These are phyloP conservation scores for Leishmania guyanensis DNA, from an alignment of 208 protist species.

Conservation along the genomic window DNA sequence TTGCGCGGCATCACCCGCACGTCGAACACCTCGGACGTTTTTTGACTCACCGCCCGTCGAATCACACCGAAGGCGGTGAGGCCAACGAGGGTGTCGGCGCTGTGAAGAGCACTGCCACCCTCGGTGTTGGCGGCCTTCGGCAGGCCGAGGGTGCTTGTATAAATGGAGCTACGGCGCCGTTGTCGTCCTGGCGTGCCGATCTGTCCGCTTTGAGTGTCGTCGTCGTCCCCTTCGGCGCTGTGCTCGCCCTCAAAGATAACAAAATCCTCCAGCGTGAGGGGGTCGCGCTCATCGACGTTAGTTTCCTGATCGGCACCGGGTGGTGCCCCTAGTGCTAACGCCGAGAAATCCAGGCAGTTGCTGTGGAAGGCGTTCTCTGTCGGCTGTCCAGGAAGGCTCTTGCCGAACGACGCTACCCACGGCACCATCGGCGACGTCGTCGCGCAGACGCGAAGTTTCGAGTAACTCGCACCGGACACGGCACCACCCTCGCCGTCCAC, in stretches of 20 bases:
- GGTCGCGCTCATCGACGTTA: constrained; percentile 27
- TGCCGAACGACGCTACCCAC: constrained; percentile 55
- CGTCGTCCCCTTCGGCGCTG: constrained; percentile 18
- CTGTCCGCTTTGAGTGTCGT: constrained; percentile 16
- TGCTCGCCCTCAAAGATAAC: constrained; percentile 39
- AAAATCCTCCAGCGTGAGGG: constrained; percentile 69
- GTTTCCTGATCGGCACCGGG: constrained; percentile 20
- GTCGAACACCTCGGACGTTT: constrained; percentile 79
- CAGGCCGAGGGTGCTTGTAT: constrained; percentile 45
- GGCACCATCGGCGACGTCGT: constrained; percentile 60
- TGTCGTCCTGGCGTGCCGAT: constrained; percentile 15
- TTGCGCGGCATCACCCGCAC: constrained; percentile 75
- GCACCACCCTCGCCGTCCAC: constrained; percentile 18
- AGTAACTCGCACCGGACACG: constrained; percentile 25
- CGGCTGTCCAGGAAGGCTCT: not conserved
- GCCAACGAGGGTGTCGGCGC: constrained; percentile 51
- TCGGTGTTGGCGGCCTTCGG: constrained; percentile 13
- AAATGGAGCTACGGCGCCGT: constrained; percentile 62
- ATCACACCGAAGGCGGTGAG: constrained; percentile 71
- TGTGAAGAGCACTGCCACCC: constrained; percentile 6
- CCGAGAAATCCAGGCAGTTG: constrained; percentile 61
- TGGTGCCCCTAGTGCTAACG: constrained; percentile 39
- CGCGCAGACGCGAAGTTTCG: constrained; percentile 58
- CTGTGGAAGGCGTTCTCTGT: constrained; percentile 47
- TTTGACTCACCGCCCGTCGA: constrained; percentile 65